phyloP scores from a whole-genome alignment of 2,329 filamentous ascomycete genomes.

The Stagonosporopsis vannaccii region DNA sequence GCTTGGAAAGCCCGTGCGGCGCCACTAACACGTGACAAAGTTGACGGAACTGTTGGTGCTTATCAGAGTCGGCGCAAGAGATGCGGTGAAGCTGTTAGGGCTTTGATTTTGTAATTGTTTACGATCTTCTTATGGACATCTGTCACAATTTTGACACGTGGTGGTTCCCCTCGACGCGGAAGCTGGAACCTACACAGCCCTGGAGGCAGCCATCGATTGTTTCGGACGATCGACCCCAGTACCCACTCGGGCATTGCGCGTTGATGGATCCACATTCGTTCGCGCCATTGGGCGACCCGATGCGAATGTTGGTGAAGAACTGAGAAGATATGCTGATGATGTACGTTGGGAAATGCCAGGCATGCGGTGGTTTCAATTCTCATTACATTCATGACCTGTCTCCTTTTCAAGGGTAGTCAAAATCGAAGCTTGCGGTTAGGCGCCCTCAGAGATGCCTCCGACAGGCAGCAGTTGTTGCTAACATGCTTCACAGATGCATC shows the following conservation, averaged over 20 bases:
- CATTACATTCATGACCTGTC: background rate
- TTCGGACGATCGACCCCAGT: conserved; percentile 34
- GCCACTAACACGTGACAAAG: conserved; percentile 43
- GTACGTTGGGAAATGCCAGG: background rate
- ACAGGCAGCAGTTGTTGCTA: conserved; percentile 11
- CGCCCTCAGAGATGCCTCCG: background rate
- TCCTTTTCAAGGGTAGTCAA: background rate
- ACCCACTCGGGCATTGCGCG: conserved; percentile 29
- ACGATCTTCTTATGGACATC: conserved; percentile 25
- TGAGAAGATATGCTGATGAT: background rate
- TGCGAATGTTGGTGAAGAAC: background rate
- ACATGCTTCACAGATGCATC: background rate
- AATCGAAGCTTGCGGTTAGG: background rate
- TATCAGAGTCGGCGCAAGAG: conserved; percentile 26
- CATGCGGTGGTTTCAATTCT: background rate
- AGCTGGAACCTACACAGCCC: conserved; percentile 29
- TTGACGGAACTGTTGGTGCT: conserved; percentile 27
- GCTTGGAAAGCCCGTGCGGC: conserved; percentile 29
- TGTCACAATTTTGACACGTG: conserved; percentile 43
- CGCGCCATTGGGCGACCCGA: conserved; percentile 19
- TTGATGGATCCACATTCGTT: conserved; percentile 30
- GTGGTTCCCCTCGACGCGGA: conserved; percentile 25
- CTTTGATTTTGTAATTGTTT: conserved; percentile 2
- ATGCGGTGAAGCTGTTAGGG: conserved; percentile 27
- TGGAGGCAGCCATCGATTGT: conserved; percentile 35